phyloP scores from a whole-genome alignment of 208 protist species.

The Leishmania arabica region DNA sequence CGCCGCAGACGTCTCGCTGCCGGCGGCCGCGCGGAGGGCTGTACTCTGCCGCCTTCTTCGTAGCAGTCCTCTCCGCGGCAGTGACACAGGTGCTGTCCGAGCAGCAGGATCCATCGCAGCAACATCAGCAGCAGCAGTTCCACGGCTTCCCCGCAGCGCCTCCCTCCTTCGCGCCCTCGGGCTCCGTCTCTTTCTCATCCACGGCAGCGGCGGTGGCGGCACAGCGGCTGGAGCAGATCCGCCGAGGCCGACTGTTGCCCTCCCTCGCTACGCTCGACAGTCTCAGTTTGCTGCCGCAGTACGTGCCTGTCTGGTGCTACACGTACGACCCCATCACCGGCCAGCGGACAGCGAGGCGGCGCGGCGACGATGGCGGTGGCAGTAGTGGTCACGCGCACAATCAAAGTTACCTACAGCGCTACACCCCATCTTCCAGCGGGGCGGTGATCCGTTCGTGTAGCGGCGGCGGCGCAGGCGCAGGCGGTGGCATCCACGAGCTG shows the following conservation, averaged over 20 bases:
- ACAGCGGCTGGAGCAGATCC: slow-evolving; percentile 19
- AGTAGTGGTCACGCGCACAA: not conserved
- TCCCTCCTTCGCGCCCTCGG: not conserved
- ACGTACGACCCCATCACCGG: slow-evolving; percentile 31
- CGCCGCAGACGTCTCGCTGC: not conserved
- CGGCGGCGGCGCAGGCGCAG: slow-evolving; percentile 3
- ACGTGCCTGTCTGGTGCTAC: slow-evolving; percentile 37
- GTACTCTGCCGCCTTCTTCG: slow-evolving; percentile 25
- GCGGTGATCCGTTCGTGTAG: not conserved
- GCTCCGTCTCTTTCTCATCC: not conserved
- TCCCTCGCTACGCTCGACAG: slow-evolving; percentile 30
- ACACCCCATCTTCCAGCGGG: slow-evolving; percentile 3
- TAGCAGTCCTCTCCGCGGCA: slow-evolving; percentile 12
- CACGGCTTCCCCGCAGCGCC: not conserved
- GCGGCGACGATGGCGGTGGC: not conserved
- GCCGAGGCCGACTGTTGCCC: slow-evolving; percentile 19
- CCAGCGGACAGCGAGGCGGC: not conserved
- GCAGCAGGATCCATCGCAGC: not conserved
- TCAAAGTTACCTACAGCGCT: slow-evolving; percentile 23
- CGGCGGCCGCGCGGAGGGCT: slow-evolving; percentile 10
- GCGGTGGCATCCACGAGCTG: slow-evolving; percentile 4
- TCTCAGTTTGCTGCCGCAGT: slow-evolving; percentile 21
- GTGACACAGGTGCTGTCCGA: slow-evolving; percentile 5
- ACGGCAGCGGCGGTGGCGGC: not conserved
- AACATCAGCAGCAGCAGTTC: not conserved